Evolutionary conservation across 106 monocot genomes (phyloP), one percentile per base, ranked within the genome.

Genomic region (Acorus calamus): DNA sequence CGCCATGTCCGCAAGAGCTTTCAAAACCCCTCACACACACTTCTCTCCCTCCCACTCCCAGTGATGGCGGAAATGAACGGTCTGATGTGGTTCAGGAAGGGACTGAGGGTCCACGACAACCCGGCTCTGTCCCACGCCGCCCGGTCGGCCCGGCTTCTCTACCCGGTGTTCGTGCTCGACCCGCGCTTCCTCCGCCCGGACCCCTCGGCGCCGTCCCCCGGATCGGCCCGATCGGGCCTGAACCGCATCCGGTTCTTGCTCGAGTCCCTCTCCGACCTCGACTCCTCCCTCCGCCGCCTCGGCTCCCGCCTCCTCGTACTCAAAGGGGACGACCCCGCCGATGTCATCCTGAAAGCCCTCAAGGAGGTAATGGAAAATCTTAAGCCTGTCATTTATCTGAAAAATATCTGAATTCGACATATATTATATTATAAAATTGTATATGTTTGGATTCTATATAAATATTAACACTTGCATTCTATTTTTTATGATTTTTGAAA

Each of bases 151-250:
- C 67, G 56, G 55, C 70, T 57, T 63, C 76, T 93, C 7, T 89
- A 72, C 78, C 93, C 93, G 6, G 83, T 93, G 11, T 93, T 93
- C 74, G 93, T 93, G 41, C 86, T 93, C 62, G 93, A 93, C 41
- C 89, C 93, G 14, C 71, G 63, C 6, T 93, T 81, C 72, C 71
- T 93, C 60, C 78, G 76, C 14, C 88, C 86, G 9, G 89, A 93
- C 69, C 74, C 71, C 53, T 50, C 78, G 3, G 85, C 85, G 64
- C 73, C 66, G 65, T 83, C 88, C 46, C 80, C 77, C 6, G 93
- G 93, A 8, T 93, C 93, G 6, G 69, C 86, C 60, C 73, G 81
- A 8, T 68, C 85, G 46, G 83, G 85, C 0, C 14, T 89, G 46
- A 79, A 78, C 65, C 80, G 93, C 52, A 89, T 93, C 53, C 93